Conservation (phyloP, 2,329 filamentous ascomycete genomes). For the Cryoendolithus antarcticus region DNA sequence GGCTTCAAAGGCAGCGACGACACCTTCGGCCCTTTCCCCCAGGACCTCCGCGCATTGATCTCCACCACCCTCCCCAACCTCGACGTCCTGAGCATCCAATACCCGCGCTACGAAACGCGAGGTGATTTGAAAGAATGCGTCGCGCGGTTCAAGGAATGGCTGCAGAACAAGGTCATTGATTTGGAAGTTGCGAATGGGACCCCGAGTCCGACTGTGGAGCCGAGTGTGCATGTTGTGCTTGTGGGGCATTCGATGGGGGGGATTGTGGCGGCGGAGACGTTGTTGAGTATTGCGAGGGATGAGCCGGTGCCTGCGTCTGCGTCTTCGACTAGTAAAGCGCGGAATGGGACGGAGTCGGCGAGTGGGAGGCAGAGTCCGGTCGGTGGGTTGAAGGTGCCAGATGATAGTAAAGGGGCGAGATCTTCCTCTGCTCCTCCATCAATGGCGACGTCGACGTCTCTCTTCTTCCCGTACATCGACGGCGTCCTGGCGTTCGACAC, state of each 20-base stretch:
- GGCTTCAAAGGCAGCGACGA: conserved; percentile 78
- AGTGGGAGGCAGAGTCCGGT: conserved; percentile 3
- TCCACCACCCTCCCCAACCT: conserved; percentile 56
- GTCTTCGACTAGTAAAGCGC: conserved; percentile 14
- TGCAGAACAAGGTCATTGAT: conserved; percentile 87
- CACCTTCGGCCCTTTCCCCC: conserved; percentile 67
- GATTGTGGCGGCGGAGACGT: conserved; percentile 83
- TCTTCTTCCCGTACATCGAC: conserved; percentile 91
- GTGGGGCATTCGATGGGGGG: conserved; percentile 83
- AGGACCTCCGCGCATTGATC: conserved; percentile 54
- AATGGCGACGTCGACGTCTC: conserved; percentile 1
- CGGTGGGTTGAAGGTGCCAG: neutral
- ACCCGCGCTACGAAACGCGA: conserved; percentile 71
- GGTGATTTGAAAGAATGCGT: conserved; percentile 64
- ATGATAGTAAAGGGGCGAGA: conserved; percentile 6
- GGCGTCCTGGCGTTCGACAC: conserved; percentile 90
- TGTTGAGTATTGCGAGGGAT: conserved; percentile 62
- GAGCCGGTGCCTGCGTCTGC: conserved; percentile 30
- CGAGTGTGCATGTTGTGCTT: conserved; percentile 69
- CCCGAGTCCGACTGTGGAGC: conserved; percentile 72
- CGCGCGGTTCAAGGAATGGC: conserved; percentile 63
- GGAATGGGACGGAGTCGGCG: conserved; percentile 1
- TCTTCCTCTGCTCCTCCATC: conserved; percentile 10
- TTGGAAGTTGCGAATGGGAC: conserved; percentile 74
- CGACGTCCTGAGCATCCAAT: conserved; percentile 55